A percentile compares a stretch with the other conserved stretches of the same genome.
Conservation (phyloP, 371 early-diverging fungal genomes). For the Synchytrium microbalum region DNA sequence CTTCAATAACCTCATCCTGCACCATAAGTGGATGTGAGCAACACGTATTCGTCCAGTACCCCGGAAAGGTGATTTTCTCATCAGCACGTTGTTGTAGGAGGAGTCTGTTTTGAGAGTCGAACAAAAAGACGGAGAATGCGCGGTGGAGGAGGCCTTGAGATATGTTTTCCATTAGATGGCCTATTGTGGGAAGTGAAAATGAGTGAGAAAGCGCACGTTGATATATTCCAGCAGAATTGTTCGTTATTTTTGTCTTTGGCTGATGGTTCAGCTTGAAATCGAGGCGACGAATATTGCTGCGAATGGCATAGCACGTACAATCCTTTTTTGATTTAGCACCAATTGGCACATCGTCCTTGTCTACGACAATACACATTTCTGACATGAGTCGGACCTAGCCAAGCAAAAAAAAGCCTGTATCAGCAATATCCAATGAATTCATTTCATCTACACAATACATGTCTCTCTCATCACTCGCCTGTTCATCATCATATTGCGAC, state of each 20-base stretch:
- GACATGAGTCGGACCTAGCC: constrained; percentile 92
- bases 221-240: too few relatives aligned
- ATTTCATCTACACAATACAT: too few relatives aligned
- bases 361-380: constrained; percentile 93
- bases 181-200: constrained; percentile 36
- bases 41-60: constrained; percentile 94
- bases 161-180: constrained; percentile 89
- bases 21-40: constrained; percentile 91
- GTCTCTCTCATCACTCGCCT: too few relatives aligned
- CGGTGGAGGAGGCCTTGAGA: constrained; percentile 84
- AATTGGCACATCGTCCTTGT: constrained; percentile 73
- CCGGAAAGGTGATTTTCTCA: constrained; percentile 97
- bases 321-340: constrained; percentile 86
- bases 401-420: too few relatives aligned
- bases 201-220: constrained; percentile 3
- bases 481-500: too few relatives aligned
- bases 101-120: constrained; percentile 68
- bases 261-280: too few relatives aligned
- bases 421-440: too few relatives aligned
- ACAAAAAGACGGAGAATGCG: constrained; percentile 94
- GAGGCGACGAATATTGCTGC: too few relatives aligned
- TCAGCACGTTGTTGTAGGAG: constrained; percentile 87
- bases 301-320: too few relatives aligned
- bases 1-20: constrained; percentile 71
- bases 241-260: too few relatives aligned